phyloP scores from a whole-genome alignment of 371 early-diverging fungal species.

The Syncephalastrum racemosum region DNA sequence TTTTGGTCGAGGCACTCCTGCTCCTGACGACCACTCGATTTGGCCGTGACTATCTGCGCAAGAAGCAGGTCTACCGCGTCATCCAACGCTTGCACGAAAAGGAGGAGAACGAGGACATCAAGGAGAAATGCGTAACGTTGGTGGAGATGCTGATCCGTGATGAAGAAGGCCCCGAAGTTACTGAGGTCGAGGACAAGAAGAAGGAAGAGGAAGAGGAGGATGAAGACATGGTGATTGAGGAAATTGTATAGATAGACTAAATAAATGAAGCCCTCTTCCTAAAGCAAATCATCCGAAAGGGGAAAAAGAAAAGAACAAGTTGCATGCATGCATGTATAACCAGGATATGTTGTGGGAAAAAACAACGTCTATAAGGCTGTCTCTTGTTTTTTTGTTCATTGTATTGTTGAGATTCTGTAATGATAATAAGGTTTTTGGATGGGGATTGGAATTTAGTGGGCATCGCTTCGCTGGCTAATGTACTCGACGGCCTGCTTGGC shows the following conservation, averaged over 20 bases:
- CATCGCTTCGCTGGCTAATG: conserved; percentile 75
- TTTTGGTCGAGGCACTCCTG: conserved; percentile 79
- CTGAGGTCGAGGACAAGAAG: conserved; percentile 20
- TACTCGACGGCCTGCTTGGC: conserved; percentile 88
- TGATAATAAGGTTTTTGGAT: neutral
- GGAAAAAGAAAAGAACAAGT: neutral
- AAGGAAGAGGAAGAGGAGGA: conserved; percentile 41
- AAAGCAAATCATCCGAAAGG: conserved; percentile 28
- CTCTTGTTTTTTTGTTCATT: neutral
- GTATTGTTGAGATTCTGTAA: conserved; percentile 1
- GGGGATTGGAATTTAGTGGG: conserved; percentile 56
- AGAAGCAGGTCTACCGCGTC: conserved; percentile 84
- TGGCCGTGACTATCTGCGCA: conserved; percentile 80
- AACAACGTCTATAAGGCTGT: neutral
- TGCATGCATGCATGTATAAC: neutral
- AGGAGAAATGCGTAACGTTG: conserved; percentile 71
- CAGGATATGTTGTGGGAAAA: neutral
- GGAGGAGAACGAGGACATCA: conserved; percentile 66
- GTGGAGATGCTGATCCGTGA: conserved; percentile 91
- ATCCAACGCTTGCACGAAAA: conserved; percentile 77
- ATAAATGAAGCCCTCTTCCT: neutral
- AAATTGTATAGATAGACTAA: conserved; percentile 47
- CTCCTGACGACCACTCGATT: conserved; percentile 72
- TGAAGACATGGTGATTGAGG: conserved; percentile 58
- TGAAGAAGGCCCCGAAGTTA: conserved; percentile 53